A percentile compares a stretch with the other conserved stretches of the same genome.
These are phyloP conservation scores for Coemansia sp. DNA, from an alignment of 192 early-diverging fungal species.

Conservation along the genomic window DNA sequence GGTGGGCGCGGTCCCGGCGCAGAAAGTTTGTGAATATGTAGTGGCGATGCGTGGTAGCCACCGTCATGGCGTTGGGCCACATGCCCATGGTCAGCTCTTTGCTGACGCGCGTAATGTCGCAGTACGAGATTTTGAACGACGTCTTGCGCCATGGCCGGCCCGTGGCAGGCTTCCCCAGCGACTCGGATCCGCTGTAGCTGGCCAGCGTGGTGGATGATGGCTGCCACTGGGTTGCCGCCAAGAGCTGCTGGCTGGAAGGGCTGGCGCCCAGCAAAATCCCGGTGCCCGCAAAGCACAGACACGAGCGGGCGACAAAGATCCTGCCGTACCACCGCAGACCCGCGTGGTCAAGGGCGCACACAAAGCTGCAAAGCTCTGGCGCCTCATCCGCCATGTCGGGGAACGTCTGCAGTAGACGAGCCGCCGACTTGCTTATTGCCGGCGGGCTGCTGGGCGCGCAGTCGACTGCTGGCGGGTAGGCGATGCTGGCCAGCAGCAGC, in stretches of 20 bases:
- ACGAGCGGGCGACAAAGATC: conserved; percentile 18
- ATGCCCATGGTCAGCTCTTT: conserved; percentile 45
- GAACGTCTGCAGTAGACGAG: conserved; percentile 7
- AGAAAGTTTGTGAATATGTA: conserved; percentile 48
- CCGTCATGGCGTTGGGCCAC: conserved; percentile 45
- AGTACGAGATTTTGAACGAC: conserved; percentile 19
- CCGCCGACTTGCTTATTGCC: background rate
- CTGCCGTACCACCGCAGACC: conserved; percentile 44
- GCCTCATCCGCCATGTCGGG: conserved; percentile 9
- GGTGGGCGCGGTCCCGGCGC: conserved; percentile 38
- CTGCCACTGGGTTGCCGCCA: background rate
- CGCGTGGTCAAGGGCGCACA: conserved; percentile 42
- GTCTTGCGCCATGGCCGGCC: conserved; percentile 25
- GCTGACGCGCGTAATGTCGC: conserved; percentile 36
- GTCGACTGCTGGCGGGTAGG: no score
- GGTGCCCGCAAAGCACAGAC: conserved; percentile 29
- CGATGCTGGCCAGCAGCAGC: conserved; percentile 1
- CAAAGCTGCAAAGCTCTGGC: conserved; percentile 12
- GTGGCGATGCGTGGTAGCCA: conserved; percentile 20
- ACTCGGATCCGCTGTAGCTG: background rate
- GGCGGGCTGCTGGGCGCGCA: background rate
- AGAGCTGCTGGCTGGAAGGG: no score
- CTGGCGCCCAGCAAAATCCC: conserved; percentile 17
- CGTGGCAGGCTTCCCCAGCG: background rate
- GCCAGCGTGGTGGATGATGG: background rate